Evolutionary conservation across 257 asterid species (phyloP).

Genomic region (Pogostemon cablin): DNA sequence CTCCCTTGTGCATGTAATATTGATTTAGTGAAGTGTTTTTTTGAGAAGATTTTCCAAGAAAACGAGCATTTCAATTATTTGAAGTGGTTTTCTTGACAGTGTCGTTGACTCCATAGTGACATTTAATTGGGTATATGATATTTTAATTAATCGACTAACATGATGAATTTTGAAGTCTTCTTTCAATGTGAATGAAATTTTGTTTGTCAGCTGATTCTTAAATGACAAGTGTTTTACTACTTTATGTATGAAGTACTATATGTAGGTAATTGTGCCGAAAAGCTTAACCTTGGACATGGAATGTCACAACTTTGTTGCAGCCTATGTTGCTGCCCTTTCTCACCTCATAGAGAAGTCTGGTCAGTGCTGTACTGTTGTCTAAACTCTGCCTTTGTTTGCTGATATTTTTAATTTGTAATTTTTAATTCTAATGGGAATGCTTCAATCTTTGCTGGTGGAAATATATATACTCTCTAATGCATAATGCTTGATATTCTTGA

Average conservation of each 20-base stretch:
- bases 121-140: slow-evolving; percentile 14
- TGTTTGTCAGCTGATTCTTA: slow-evolving; percentile 17
- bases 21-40: neutral
- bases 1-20: neutral
- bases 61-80: neutral
- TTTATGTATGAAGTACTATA: slow-evolving; percentile 24
- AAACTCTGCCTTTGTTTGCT: slow-evolving; percentile 15
- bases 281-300: slow-evolving; percentile 44
- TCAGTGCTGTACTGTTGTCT: slow-evolving; percentile 37
- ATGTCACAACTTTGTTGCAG: slow-evolving; percentile 44
- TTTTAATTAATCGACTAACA: slow-evolving; percentile 6
- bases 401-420: slow-evolving; percentile 6
- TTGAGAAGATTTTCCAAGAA: slow-evolving; percentile 13
- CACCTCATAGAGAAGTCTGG: slow-evolving; percentile 71
- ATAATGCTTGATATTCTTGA: slow-evolving; percentile 1
- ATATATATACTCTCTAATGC: slow-evolving; percentile 15
- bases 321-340: slow-evolving; percentile 70
- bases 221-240: neutral
- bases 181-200: slow-evolving; percentile 1
- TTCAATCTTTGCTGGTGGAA: slow-evolving; percentile 20
- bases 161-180: slow-evolving; percentile 18
- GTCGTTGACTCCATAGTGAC: slow-evolving; percentile 14
- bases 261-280: slow-evolving; percentile 51
- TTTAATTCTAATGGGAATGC: slow-evolving; percentile 14
- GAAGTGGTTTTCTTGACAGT: neutral